Evolutionary conservation across 306 rosid species (phyloP), one percentile per base, ranked within the genome.

Genomic region (Cyamopsis tetragonoloba): DNA sequence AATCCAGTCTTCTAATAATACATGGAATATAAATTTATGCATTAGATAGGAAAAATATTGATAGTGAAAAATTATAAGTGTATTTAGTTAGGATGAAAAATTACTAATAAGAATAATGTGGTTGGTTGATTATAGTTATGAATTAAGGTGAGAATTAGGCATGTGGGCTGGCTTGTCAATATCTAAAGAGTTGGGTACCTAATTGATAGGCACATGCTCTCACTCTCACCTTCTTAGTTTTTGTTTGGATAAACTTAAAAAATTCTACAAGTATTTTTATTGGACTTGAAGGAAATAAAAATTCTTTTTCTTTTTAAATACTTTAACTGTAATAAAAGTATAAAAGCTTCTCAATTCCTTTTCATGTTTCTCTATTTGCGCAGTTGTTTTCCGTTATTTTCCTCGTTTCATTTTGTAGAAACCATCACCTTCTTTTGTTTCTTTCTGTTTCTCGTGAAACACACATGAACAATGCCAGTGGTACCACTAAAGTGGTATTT

Each of bases 181-280:
- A 32, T 60, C 49, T 38, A 24, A 0, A 30, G 49, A 22, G 81
- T 61, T 78, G 81, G 81, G 72, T 63, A 39, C 66, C 73, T 34
- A 66, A 70, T 28, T 49, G n/a, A 34, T 70, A 72, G 22, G 43
- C 80, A 75, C 88, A 76, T 78, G 88, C 71, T 62, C 13, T 55
- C 64, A 68, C 58, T 32, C 55, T 62, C 55, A 58, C 49, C 62
- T 62, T 38, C 23, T 62, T 53, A n/a, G n/a, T n/a, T n/a, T n/a
- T n/a, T n/a, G n/a, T n/a, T n/a, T n/a, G n/a, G n/a, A n/a, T n/a
- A n/a, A n/a, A n/a, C n/a, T n/a, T n/a, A n/a, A n/a, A n/a, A n/a
- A n/a, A n/a, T n/a, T n/a, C n/a, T n/a, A n/a, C n/a, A n/a, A n/a
- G n/a, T n/a, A n/a, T n/a, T n/a, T n/a, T n/a, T n/a, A n/a, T n/a